Evolutionary conservation across 345 rosid genomes (phyloP).

Genomic region (Excoecaria cochinchinensis): DNA sequence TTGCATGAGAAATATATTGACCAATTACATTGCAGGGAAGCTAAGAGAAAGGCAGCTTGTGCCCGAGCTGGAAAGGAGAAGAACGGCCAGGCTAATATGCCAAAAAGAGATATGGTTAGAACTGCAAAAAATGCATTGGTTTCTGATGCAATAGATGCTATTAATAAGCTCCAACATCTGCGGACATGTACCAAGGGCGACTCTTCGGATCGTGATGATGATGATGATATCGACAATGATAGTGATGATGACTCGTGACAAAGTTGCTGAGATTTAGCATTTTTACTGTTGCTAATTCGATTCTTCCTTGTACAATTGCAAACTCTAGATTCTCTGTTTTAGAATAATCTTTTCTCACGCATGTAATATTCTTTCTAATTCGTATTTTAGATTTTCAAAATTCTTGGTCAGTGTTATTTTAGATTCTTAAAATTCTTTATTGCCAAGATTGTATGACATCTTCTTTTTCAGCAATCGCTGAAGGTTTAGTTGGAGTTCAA

Average conservation of each 20-base stretch:
- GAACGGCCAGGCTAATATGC: constrained; percentile 20
- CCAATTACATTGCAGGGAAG: constrained; percentile 70
- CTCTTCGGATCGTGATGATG: constrained; percentile 42
- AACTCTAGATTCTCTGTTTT: constrained; percentile 3
- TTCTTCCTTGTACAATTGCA: neutral
- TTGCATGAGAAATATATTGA: constrained; percentile 84
- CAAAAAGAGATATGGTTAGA: constrained; percentile 38
- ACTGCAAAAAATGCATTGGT: constrained; percentile 55
- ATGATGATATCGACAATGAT: constrained; percentile 3
- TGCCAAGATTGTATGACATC: too few relatives aligned
- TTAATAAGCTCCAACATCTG: constrained; percentile 52
- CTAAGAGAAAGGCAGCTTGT: constrained; percentile 57
- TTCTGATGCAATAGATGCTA: constrained; percentile 57
- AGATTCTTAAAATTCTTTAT: too few relatives aligned
- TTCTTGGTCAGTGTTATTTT: too few relatives aligned
- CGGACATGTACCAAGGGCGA: constrained; percentile 24
- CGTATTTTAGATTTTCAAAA: neutral
- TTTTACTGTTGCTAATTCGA: neutral
- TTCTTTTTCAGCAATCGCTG: too few relatives aligned
- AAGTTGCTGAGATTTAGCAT: neutral
- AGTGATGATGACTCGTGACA: constrained; percentile 1
- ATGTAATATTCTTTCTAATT: neutral
- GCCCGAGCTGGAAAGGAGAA: constrained; percentile 45
- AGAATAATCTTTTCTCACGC: neutral
- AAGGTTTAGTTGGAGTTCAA: too few relatives aligned